Evolutionary conservation across 345 rosid species (phyloP).

Genomic region (Microthlaspi erraticum): DNA sequence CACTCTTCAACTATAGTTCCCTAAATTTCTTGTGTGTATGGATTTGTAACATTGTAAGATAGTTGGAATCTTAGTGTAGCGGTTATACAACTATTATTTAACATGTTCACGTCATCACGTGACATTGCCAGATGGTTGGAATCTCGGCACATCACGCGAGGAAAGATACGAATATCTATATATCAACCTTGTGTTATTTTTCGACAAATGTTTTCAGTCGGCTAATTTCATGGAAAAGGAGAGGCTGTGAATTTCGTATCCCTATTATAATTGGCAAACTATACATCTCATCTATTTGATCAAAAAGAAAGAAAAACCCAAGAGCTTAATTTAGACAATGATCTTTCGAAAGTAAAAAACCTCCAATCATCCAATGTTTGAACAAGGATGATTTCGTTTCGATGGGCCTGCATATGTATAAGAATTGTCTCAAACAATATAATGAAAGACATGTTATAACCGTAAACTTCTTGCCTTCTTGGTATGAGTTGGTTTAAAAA

Average conservation of each 20-base stretch:
- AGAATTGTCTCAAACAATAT: neutral
- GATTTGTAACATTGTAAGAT: too few species aligned
- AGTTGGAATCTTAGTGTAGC: too few species aligned
- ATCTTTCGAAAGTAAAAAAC: neutral
- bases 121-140: conserved; percentile 38
- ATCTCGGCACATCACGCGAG: conserved; percentile 41
- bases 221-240: neutral
- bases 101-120: conserved; percentile 34
- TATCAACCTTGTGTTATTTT: conserved; percentile 5
- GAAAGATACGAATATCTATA: conserved; percentile 23
- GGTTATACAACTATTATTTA: neutral
- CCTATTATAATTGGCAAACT: neutral
- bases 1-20: neutral
- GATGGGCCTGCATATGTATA: neutral
- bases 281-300: neutral
- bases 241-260: neutral
- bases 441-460: neutral
- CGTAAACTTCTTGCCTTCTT: neutral
- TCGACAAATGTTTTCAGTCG: neutral
- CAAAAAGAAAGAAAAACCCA: too few species aligned
- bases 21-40: neutral
- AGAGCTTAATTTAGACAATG: too few species aligned
- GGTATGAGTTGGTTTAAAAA: too few species aligned
- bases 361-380: neutral
- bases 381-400: neutral